phyloP scores from a whole-genome alignment of 2,329 filamentous ascomycete species.

The Bretziella fagacearum region DNA sequence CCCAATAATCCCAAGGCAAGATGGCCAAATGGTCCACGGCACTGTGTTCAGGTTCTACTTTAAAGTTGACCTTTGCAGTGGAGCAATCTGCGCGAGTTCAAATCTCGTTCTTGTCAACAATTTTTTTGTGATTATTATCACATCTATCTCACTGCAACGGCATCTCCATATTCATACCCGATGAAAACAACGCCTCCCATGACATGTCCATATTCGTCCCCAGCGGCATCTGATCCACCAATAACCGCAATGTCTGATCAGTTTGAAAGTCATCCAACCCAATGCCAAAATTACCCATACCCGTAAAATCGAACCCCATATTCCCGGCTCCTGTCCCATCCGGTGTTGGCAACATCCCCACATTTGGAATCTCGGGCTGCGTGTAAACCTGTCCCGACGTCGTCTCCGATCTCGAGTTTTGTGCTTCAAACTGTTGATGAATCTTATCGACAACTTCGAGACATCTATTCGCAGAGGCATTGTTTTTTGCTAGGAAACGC shows the following conservation, averaged over 20 bases:
- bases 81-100: conserved; percentile 14
- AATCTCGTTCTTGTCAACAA: conserved; percentile 22
- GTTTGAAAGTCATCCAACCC: conserved; percentile 2
- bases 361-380: background rate
- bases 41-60: conserved; percentile 8
- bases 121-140: conserved; percentile 10
- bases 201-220: conserved; percentile 7
- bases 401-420: background rate
- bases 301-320: background rate
- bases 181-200: background rate
- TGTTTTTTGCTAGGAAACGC: background rate
- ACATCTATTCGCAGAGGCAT: conserved; percentile 5
- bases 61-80: conserved; percentile 12
- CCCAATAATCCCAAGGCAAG: conserved; percentile 8
- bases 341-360: background rate
- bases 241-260: conserved; percentile 7
- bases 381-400: background rate
- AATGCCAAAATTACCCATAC: background rate
- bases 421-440: conserved; percentile 2
- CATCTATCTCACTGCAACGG: background rate
- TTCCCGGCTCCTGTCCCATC: background rate
- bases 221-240: conserved; percentile 7
- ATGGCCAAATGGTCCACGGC: conserved; percentile 12
- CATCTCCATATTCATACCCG: background rate
- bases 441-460: conserved; percentile 7